phyloP scores from a whole-genome alignment of 352 stramenopile species.

The Lagenidium sp. region DNA sequence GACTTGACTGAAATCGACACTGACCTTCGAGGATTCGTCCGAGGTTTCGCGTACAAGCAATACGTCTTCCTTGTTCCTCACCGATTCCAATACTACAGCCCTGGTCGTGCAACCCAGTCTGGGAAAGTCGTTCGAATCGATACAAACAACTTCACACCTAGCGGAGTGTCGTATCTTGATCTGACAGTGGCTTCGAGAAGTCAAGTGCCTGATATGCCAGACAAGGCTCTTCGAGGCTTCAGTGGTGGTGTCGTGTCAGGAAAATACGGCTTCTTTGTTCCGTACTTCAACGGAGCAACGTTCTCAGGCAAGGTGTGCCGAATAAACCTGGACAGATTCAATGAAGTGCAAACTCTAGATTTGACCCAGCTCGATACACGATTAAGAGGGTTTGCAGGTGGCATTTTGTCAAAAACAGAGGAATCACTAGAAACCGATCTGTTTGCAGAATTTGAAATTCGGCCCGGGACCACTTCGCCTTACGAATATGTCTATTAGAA shows the following conservation, averaged over 20 bases:
- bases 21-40: conserved; percentile 53
- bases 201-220: conserved; percentile 57
- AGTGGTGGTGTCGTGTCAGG: conserved; percentile 51
- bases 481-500: conserved; percentile 64
- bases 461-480: conserved; percentile 45
- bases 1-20: conserved; percentile 37
- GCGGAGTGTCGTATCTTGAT: conserved; percentile 43
- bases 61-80: conserved; percentile 64
- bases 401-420: conserved; percentile 37
- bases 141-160: conserved; percentile 45
- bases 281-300: conserved; percentile 52
- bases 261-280: conserved; percentile 77
- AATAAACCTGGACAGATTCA: conserved; percentile 72
- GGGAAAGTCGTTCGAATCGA: conserved; percentile 70
- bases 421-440: conserved; percentile 39
- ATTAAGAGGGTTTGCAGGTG: conserved; percentile 41
- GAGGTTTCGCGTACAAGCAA: conserved; percentile 64
- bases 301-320: conserved; percentile 71
- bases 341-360: conserved; percentile 69
- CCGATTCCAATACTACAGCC: conserved; percentile 21
- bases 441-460: conserved; percentile 55
- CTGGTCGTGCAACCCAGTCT: conserved; percentile 20
- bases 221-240: conserved; percentile 59
- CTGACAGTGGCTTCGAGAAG: conserved; percentile 38
- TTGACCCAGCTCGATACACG: conserved; percentile 33